phyloP scores from a whole-genome alignment of 2,329 filamentous ascomycete genomes.

The Chaetothyriales sp. region DNA sequence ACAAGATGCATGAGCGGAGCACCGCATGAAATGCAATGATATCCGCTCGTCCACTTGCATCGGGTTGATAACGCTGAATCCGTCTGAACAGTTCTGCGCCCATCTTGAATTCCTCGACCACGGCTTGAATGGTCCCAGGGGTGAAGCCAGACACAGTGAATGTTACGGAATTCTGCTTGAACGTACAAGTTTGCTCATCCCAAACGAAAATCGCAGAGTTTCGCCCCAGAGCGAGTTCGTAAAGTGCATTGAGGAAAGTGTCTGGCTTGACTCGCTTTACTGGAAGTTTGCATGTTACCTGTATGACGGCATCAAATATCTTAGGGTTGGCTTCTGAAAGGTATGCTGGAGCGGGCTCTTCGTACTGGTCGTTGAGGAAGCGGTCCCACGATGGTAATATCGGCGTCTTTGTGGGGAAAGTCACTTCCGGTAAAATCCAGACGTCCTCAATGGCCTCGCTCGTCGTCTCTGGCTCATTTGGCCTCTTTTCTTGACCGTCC shows the following conservation, averaged over 20 bases:
- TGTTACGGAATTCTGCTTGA: conserved; percentile 1
- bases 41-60: neutral
- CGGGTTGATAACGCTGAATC: neutral
- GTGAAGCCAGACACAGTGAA: neutral
- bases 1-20: neutral
- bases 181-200: conserved; percentile 18
- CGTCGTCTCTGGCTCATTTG: neutral
- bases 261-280: conserved; percentile 21
- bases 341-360: conserved; percentile 26
- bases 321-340: conserved; percentile 30
- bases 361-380: conserved; percentile 23
- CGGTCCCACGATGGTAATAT: conserved; percentile 29
- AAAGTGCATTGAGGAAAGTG: conserved; percentile 27
- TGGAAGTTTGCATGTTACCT: neutral
- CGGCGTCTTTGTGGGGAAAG: conserved; percentile 7
- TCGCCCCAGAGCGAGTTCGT: conserved; percentile 32
- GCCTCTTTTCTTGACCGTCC: conserved; percentile 12
- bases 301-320: conserved; percentile 28
- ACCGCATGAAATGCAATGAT: neutral
- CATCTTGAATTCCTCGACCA: neutral
- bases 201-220: conserved; percentile 31
- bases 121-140: neutral
- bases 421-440: conserved; percentile 23
- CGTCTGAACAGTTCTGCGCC: neutral
- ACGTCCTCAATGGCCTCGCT: conserved; percentile 19